Evolutionary conservation across 768 basidiomycete genomes (phyloP).

Genomic region (Postia placenta): DNA sequence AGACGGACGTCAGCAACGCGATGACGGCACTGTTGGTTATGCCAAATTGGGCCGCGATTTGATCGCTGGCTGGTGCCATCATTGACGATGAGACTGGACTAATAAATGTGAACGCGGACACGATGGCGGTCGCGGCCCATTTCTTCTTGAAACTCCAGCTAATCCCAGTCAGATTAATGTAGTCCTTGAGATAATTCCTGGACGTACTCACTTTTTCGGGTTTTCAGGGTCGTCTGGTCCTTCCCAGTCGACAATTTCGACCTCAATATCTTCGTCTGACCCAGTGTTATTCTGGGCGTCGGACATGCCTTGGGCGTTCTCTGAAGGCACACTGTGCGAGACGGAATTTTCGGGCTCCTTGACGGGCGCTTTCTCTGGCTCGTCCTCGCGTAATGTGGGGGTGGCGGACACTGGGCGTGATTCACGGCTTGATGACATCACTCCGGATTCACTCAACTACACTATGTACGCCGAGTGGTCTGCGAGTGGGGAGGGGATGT

Average conservation of each 20-base stretch:
- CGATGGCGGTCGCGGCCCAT: constrained; percentile 60
- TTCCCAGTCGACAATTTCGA: constrained; percentile 28
- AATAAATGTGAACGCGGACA: constrained; percentile 66
- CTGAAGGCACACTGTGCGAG: no score
- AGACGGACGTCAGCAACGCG: constrained; percentile 54
- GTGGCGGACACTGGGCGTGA: background rate
- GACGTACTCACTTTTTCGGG: constrained; percentile 26
- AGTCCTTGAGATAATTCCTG: no score
- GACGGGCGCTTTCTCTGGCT: background rate
- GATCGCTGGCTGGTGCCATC: constrained; percentile 55
- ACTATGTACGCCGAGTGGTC: constrained; percentile 8
- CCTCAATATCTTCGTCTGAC: background rate
- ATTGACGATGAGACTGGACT: constrained; percentile 65
- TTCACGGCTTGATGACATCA: background rate
- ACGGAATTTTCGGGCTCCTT: no score
- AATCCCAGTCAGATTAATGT: background rate
- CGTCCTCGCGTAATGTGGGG: background rate
- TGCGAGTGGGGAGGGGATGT: background rate
- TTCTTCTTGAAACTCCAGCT: constrained; percentile 56
- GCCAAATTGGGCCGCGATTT: constrained; percentile 47
- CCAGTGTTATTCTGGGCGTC: background rate
- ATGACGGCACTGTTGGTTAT: constrained; percentile 43
- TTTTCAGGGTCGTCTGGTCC: constrained; percentile 30
- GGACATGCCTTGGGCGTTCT: no score
- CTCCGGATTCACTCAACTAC: background rate